These are phyloP conservation scores for Solanum hybrid DNA, from an alignment of 305 asterid genomes.

Conservation along the genomic window DNA sequence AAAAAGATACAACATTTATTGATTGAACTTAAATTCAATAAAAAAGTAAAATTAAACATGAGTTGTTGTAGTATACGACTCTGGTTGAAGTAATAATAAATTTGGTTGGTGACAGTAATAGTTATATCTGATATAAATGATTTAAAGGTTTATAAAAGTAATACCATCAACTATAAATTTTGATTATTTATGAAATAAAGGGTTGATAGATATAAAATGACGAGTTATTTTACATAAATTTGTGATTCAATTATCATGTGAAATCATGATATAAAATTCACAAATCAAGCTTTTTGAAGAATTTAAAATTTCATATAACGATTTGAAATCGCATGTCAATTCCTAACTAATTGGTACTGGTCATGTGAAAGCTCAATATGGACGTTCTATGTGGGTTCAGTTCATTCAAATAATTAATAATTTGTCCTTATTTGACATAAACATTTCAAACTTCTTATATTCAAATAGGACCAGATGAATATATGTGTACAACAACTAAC, in stretches of 20 bases:
- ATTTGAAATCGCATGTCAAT: not conserved
- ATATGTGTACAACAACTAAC: not conserved
- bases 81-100: not conserved
- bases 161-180: not conserved
- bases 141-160: not conserved
- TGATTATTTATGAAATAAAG: too few relatives aligned
- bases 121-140: too few relatives aligned
- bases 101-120: not conserved
- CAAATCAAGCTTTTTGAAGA: not conserved
- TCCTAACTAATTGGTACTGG: not conserved
- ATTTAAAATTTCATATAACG: too few relatives aligned
- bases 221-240: too few relatives aligned
- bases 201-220: not conserved
- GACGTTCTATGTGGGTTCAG: not conserved
- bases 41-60: not conserved
- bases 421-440: not conserved
- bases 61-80: not conserved
- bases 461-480: not conserved
- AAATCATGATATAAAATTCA: not conserved
- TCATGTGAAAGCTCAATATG: not conserved
- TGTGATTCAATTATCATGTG: too few relatives aligned
- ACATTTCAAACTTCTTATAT: not conserved
- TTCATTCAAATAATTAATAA: not conserved
- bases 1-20: too few relatives aligned
- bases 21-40: not conserved